A percentile compares a stretch with the other conserved stretches of the same genome.
Conservation (phyloP, 257 asterid genomes). For the Primulina huaijiensis region DNA sequence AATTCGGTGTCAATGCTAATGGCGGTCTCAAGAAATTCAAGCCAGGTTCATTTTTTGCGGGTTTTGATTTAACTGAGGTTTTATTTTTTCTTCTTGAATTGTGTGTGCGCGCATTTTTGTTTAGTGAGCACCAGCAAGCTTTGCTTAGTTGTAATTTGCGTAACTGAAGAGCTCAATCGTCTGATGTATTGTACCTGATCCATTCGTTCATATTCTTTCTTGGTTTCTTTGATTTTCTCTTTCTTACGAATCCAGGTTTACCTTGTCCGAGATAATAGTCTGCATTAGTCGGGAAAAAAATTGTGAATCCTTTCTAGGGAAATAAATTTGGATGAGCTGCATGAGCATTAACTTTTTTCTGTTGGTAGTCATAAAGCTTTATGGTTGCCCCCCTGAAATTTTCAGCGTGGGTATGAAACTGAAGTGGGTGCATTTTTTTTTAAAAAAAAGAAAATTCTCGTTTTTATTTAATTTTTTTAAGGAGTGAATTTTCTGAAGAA, state of each 20-base stretch:
- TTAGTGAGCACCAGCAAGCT: not conserved
- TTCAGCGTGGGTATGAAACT: not conserved
- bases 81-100: not conserved
- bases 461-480: too few species aligned
- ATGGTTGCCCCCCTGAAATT: not conserved
- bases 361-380: not conserved
- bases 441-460: not conserved
- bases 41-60: conserved; percentile 44
- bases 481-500: not conserved
- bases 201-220: not conserved
- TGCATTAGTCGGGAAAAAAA: too few species aligned
- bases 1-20: conserved; percentile 28
- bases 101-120: not conserved
- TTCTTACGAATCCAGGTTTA: not conserved
- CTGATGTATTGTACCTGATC: conserved; percentile 3
- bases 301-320: not conserved
- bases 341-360: not conserved
- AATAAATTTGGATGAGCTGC: not conserved
- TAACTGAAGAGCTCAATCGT: not conserved
- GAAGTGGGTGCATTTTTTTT: not conserved
- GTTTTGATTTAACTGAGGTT: conserved; percentile 2
- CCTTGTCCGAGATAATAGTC: not conserved
- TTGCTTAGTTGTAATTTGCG: not conserved
- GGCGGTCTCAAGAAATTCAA: conserved; percentile 73
- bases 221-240: not conserved